Evolutionary conservation across 2,329 filamentous ascomycete species (phyloP).

Genomic region (Penicillium sp.): DNA sequence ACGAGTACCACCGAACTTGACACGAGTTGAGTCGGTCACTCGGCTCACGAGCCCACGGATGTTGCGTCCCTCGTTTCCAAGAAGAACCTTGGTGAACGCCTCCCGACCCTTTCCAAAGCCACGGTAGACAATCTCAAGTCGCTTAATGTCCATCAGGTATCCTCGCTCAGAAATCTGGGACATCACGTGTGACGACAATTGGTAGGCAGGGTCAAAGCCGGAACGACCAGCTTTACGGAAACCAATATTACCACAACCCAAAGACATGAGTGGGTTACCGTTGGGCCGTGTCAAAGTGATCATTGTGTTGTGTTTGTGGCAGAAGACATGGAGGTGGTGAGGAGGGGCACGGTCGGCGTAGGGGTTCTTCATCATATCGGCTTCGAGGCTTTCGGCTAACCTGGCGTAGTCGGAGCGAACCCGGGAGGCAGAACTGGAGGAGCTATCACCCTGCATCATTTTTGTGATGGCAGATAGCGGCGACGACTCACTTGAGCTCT

Average conservation of each 20-base stretch:
- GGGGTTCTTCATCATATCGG: constrained; percentile 35
- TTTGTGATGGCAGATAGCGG: constrained; percentile 31
- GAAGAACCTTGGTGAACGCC: constrained; percentile 81
- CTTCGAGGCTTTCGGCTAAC: constrained; percentile 35
- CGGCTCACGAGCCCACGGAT: constrained; percentile 73
- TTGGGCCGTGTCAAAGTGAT: constrained; percentile 85
- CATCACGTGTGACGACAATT: constrained; percentile 80
- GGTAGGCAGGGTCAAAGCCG: constrained; percentile 88
- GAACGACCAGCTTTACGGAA: constrained; percentile 79
- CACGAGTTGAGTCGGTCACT: constrained; percentile 79
- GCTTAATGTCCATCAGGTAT: constrained; percentile 70
- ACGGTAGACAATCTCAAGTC: constrained; percentile 76
- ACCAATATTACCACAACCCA: constrained; percentile 86
- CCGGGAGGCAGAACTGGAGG: constrained; percentile 13
- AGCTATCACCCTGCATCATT: constrained; percentile 32
- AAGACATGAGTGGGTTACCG: constrained; percentile 72
- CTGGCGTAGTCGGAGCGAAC: constrained; percentile 32
- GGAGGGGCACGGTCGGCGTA: constrained; percentile 49
- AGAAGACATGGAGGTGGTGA: constrained; percentile 83
- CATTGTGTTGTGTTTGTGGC: constrained; percentile 92
- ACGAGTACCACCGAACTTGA: constrained; percentile 95
- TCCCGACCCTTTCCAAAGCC: constrained; percentile 87
- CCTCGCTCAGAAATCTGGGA: constrained; percentile 80
- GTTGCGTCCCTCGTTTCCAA: constrained; percentile 79
- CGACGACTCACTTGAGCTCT: constrained; percentile 17